Conservation (phyloP, 805 yeast genomes). For the Saturnispora serradocipensis region DNA sequence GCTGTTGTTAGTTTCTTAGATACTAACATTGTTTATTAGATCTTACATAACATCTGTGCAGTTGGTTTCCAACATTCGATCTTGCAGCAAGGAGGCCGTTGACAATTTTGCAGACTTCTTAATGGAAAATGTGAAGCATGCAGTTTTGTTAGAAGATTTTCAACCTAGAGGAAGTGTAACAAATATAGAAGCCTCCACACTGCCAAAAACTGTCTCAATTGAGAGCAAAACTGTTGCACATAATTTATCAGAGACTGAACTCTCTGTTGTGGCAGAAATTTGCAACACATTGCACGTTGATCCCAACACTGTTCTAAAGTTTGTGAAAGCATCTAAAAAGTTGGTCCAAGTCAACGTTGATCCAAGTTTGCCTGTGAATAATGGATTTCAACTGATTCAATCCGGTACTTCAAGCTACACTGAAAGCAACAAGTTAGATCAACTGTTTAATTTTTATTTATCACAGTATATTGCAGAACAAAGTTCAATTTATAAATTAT, state of each 20-base stretch:
- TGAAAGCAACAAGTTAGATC: background rate
- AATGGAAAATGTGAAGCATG: background rate
- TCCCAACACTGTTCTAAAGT: background rate
- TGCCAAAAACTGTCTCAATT: background rate
- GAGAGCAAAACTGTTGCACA: background rate
- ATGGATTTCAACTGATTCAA: background rate
- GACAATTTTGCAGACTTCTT: background rate
- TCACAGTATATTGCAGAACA: slow-evolving; percentile 4
- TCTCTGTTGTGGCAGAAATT: background rate
- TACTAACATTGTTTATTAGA: slow-evolving; percentile 2
- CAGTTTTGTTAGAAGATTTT: background rate
- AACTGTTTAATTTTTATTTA: background rate
- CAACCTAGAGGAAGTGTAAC: background rate
- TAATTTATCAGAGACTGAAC: background rate
- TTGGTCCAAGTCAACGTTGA: background rate
- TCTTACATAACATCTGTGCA: background rate
- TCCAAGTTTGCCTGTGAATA: background rate
- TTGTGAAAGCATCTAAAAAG: background rate
- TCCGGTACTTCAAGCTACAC: background rate
- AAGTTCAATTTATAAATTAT: background rate
- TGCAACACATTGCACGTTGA: background rate
- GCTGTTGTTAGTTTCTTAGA: background rate
- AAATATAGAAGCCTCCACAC: background rate
- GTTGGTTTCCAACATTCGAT: background rate
- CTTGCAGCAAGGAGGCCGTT: slow-evolving; percentile 1